Base-by-base conservation (phyloP, 352 stramenopile genomes). In the Phytophthora ramorum region DNA sequence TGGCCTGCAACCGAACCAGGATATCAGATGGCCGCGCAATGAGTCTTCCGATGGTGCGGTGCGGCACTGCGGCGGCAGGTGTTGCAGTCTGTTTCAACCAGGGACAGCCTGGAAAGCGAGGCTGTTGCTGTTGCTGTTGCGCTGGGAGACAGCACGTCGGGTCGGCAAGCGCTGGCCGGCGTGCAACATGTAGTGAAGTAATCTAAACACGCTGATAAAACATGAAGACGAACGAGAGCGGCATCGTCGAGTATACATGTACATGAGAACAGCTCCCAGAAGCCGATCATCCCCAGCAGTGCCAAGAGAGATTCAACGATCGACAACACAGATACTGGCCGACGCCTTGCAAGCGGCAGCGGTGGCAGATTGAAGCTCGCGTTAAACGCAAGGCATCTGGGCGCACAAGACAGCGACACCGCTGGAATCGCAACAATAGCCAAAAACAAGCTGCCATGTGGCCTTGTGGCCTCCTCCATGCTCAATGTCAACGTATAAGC, bases 161-260 rank as follows among this genome's bases (percentile, higher is more conserved):
- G 14, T 41, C 35, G 35, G 35, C 35, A 17, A n/a, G 35, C 35
- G 14, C 9, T 37, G 7, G 8, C 10, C 7, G 32, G 32, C 4
- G 13, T 19, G 2, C 9, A 5, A 17, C 35, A n/a, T n/a, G 35
- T 41, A 41, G 6, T 37, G 32, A n/a, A 41, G 35, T 41, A 41
- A 38, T 45, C 28, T 26, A 57, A 64, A 58, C 57, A 55, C 58
- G 58, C 30, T 24, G 59, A 66, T 48, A n/a, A 41, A 55, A 46
- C 35, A 58, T 30, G 24, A 32, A 54, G 49, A 61, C 58, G 40
- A 66, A 66, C 47, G 19, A 47, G 32, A 60, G 13, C 35, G 14
- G 35, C 35, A 41, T 14, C 28, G 46, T 34, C 24, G 32, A 12
- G 44, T 6, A 32, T 30, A 17, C 17, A 14, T 32, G 26, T 43